phyloP scores from a whole-genome alignment of 805 yeast genomes.

The Candida qinlingensis region DNA sequence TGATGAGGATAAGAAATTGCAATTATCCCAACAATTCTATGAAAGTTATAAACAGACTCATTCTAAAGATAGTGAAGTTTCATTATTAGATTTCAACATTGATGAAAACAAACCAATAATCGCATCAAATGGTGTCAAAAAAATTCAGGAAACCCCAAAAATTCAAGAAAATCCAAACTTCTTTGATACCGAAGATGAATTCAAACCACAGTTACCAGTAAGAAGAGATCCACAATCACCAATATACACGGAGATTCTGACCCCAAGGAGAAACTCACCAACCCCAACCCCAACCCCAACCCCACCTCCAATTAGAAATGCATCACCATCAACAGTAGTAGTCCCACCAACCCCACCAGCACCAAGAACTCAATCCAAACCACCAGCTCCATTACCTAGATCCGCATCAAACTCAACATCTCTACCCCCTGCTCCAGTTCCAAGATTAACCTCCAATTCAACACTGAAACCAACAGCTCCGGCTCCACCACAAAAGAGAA shows the following conservation, averaged over 20 bases:
- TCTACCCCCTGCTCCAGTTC: background rate
- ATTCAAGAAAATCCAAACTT: slow-evolving; percentile 13
- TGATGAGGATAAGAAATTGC: slow-evolving; percentile 55
- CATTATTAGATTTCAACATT: slow-evolving; percentile 18
- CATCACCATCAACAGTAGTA: no score
- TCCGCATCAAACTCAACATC: slow-evolving; percentile 15
- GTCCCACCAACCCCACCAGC: slow-evolving; percentile 2
- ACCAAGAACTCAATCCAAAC: slow-evolving; percentile 2
- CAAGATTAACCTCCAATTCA: background rate
- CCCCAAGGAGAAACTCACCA: slow-evolving; percentile 19
- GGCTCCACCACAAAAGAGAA: slow-evolving; percentile 6
- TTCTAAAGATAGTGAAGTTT: slow-evolving; percentile 23
- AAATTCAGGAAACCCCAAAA: slow-evolving; percentile 9
- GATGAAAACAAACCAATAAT: slow-evolving; percentile 1
- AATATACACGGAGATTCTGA: slow-evolving; percentile 11
- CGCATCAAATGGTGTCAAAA: background rate
- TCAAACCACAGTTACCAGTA: slow-evolving; percentile 17
- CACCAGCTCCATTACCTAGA: slow-evolving; percentile 15
- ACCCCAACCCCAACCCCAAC: slow-evolving; percentile 2
- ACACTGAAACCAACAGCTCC: slow-evolving; percentile 15
- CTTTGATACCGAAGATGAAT: slow-evolving; percentile 17
- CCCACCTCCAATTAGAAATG: background rate
- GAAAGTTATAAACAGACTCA: slow-evolving; percentile 43
- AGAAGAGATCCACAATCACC: slow-evolving; percentile 7
- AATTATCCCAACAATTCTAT: slow-evolving; percentile 54